Evolutionary conservation across 73 alveolate species (phyloP).

Genomic region (Urostyla sp.): DNA sequence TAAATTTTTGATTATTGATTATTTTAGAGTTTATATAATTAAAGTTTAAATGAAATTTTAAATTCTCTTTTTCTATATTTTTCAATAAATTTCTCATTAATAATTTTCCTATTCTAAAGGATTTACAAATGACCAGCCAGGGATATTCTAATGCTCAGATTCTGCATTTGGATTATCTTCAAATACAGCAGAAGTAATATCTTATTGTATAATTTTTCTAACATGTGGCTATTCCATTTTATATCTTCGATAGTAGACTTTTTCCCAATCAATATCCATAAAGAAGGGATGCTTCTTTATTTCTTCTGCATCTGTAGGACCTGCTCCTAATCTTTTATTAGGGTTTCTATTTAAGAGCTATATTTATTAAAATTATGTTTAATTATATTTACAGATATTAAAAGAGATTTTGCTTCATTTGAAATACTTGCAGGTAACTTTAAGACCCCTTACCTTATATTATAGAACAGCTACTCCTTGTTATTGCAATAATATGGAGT

Average conservation of each 20-base stretch:
- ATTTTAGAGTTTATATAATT: too few species aligned
- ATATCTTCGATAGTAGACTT: slow-evolving; percentile 61
- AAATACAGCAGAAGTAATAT: slow-evolving; percentile 27
- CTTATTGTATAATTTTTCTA: slow-evolving; percentile 13
- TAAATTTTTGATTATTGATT: too few species aligned
- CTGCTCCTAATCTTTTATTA: slow-evolving; percentile 89
- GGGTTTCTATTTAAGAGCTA: slow-evolving; percentile 89
- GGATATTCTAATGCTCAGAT: slow-evolving; percentile 26
- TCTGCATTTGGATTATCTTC: slow-evolving; percentile 15
- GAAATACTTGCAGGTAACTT: slow-evolving; percentile 85
- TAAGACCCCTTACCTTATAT: slow-evolving; percentile 90
- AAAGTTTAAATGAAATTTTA: too few species aligned
- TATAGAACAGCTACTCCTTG: slow-evolving; percentile 90
- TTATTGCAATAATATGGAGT: slow-evolving; percentile 90
- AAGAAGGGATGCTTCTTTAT: slow-evolving; percentile 91
- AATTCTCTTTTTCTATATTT: too few species aligned
- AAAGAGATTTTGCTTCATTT: slow-evolving; percentile 74
- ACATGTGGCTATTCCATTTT: slow-evolving; percentile 16
- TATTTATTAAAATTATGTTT: background rate
- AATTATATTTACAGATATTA: slow-evolving; percentile 43
- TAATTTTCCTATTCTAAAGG: slow-evolving; percentile 6
- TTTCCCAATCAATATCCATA: slow-evolving; percentile 90
- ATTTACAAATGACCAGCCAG: slow-evolving; percentile 56
- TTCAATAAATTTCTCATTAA: too few species aligned
- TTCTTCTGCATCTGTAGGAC: slow-evolving; percentile 87